These are phyloP conservation scores for Colletotrichum coccodes DNA, from an alignment of 2,329 filamentous ascomycete genomes.

Conservation along the genomic window DNA sequence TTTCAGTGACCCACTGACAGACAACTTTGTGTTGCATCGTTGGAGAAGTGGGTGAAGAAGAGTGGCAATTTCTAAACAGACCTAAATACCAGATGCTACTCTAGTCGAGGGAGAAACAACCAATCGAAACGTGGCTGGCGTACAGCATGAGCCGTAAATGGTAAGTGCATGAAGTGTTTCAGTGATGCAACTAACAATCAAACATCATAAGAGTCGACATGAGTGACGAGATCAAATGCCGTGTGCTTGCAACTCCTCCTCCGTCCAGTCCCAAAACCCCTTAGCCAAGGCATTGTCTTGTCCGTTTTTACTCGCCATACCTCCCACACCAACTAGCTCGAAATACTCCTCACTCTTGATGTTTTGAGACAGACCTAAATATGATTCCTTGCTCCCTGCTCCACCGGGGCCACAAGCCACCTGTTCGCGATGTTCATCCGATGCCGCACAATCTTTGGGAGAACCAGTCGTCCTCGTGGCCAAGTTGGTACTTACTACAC, in stretches of 20 bases:
- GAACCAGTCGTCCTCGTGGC: neutral
- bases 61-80: too few relatives aligned
- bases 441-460: neutral
- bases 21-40: too few relatives aligned
- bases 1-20: too few relatives aligned
- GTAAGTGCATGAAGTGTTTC: too few relatives aligned
- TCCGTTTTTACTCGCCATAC: neutral
- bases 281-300: neutral
- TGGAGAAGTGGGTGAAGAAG: too few relatives aligned
- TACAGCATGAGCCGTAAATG: too few relatives aligned
- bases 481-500: neutral
- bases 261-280: neutral
- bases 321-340: neutral
- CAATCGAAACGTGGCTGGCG: too few relatives aligned
- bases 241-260: neutral
- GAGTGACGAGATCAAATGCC: neutral
- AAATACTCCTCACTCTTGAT: neutral
- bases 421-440: neutral
- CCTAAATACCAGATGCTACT: too few relatives aligned
- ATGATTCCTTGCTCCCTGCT: neutral
- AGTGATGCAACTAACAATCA: too few relatives aligned
- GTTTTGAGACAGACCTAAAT: neutral
- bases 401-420: neutral
- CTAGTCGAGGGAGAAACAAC: too few relatives aligned
- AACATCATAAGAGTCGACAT: too few relatives aligned